Conservation (phyloP, 495 filamentous ascomycete species). For the Tuber melanosporum region DNA sequence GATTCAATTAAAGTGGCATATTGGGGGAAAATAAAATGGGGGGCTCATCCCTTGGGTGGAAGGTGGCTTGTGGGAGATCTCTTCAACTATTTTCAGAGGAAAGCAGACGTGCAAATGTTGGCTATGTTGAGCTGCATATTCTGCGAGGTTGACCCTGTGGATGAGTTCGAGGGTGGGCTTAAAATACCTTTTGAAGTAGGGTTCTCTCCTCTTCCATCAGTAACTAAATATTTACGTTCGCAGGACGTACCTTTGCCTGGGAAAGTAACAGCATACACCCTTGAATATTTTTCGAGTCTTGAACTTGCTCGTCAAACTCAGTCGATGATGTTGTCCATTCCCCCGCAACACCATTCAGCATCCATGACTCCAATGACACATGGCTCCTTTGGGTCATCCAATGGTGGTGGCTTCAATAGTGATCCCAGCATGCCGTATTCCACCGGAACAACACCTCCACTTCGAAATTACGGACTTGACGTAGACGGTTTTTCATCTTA, state of each 20-base stretch:
- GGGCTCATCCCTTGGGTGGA: slow-evolving; percentile 68
- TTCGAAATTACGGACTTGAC: slow-evolving; percentile 55
- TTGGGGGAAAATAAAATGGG: slow-evolving; percentile 72
- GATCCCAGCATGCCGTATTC: slow-evolving; percentile 48
- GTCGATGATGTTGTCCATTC: slow-evolving; percentile 36
- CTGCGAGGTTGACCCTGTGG: slow-evolving; percentile 53
- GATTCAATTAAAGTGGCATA: slow-evolving; percentile 32
- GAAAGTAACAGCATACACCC: slow-evolving; percentile 59
- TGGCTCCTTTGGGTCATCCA: slow-evolving; percentile 53
- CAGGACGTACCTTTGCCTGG: slow-evolving; percentile 56
- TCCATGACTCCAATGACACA: slow-evolving; percentile 54
- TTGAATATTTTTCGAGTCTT: slow-evolving; percentile 62
- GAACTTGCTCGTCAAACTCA: slow-evolving; percentile 53
- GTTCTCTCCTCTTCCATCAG: slow-evolving; percentile 36
- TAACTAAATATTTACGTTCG: slow-evolving; percentile 46
- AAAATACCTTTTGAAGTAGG: slow-evolving; percentile 25
- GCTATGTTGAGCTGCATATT: slow-evolving; percentile 91
- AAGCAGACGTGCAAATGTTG: slow-evolving; percentile 84
- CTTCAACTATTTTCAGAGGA: slow-evolving; percentile 70
- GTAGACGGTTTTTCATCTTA: slow-evolving; percentile 57
- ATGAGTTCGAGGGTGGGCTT: slow-evolving; percentile 43
- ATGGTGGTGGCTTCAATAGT: slow-evolving; percentile 53
- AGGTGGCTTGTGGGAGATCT: slow-evolving; percentile 61
- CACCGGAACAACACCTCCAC: slow-evolving; percentile 42
- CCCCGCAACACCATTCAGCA: slow-evolving; percentile 43